Evolutionary conservation across 768 basidiomycete species (phyloP).

Genomic region (Amanita inopinata): DNA sequence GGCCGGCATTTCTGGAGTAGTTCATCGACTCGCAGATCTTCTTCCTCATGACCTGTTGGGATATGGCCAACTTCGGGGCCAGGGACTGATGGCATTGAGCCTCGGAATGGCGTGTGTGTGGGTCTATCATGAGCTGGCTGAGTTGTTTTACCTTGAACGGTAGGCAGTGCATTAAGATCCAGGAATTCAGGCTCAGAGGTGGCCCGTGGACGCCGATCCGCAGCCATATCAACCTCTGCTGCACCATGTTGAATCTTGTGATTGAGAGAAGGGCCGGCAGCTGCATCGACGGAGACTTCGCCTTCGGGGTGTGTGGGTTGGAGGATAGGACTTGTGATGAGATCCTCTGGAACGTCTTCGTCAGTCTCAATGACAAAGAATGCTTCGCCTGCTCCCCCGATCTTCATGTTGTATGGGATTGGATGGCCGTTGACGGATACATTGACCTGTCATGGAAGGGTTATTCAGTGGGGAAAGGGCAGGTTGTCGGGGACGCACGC

Average conservation of each 20-base stretch:
- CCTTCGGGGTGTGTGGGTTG: constrained; percentile 46
- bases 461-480: not conserved
- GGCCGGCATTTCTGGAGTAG: constrained; percentile 13
- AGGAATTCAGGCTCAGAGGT: constrained; percentile 70
- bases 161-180: constrained; percentile 57
- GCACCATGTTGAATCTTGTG: not conserved
- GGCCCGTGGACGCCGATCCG: constrained; percentile 10
- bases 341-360: constrained; percentile 84
- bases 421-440: constrained; percentile 78
- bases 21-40: constrained; percentile 40
- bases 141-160: constrained; percentile 21
- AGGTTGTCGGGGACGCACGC: constrained; percentile 33
- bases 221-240: not conserved
- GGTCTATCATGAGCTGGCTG: constrained; percentile 22
- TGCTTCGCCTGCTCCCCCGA: constrained; percentile 96
- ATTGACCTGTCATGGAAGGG: constrained; percentile 52
- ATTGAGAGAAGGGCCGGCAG: constrained; percentile 9
- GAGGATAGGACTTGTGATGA: constrained; percentile 89
- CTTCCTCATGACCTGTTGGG: constrained; percentile 25
- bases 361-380: constrained; percentile 99
- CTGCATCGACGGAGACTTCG: constrained; percentile 14
- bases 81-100: not conserved
- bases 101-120: constrained; percentile 10
- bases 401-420: constrained; percentile 96
- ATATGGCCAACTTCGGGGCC: constrained; percentile 11